Evolutionary conservation across 2,329 filamentous ascomycete genomes (phyloP), one percentile per base, ranked within the genome.

Genomic region (Penicillium corylophilum): DNA sequence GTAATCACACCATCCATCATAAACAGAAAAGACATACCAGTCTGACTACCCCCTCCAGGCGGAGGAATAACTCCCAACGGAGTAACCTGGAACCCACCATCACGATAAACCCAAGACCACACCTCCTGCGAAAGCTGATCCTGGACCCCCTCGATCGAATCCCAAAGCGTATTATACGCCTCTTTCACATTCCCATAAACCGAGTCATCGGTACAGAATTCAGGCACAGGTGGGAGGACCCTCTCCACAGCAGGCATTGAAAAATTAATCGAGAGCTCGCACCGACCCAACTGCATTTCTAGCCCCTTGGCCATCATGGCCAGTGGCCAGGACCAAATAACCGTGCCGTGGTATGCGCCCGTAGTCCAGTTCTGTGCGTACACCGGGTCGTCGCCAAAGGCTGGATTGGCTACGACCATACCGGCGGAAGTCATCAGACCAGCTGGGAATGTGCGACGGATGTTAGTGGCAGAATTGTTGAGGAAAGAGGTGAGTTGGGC

Each of bases 301-400:
- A 87, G 66, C 0, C 84, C 84, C 9, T 77, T 77, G 0, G 80
- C 83, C 79, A 86, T 84, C 77, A 87, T 84, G 0, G 82, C 78
- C 4, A 86, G 70, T 48, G 82, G 83, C 82, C 83, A 87, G 40
- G 77, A 78, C 84, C 83, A 87, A 1, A 87, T 74, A 0, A 88
- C 83, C 0, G 83, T 84, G 0, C 83, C 84, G 50, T 87, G 83
- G 57, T 84, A 87, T 0, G 79, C 81, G 3, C 73, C 72, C n/a
- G 77, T 81, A 1, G 80, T 81, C 55, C 79, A 87, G 46, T 80
- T 79, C 0, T 66, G 69, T 0, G 77, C 74, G 45, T 82, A 78
- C 2, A 73, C 71, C 0, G 74, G 66, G 13, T 78, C 70, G 0
- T 69, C 74, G 0, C 80, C 79, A 24, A 81, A 81, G 0, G 83